Conservation (phyloP, 2,329 filamentous ascomycete species). For the Cordyceps fumosorosea region DNA sequence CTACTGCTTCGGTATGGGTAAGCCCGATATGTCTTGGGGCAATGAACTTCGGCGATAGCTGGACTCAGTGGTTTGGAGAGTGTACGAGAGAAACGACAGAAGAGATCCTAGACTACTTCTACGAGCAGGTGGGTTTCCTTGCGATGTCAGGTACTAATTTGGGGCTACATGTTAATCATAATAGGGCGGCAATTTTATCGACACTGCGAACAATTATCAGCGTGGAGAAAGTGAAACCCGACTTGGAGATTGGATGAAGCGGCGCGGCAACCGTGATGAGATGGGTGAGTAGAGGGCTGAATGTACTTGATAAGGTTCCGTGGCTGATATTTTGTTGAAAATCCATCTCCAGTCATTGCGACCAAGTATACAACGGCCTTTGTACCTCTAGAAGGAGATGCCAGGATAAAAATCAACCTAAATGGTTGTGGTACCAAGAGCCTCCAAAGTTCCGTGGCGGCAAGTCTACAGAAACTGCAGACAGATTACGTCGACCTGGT, state of each 20-base stretch:
- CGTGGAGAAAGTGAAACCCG: slow-evolving; percentile 54
- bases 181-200: slow-evolving; percentile 60
- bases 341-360: slow-evolving; percentile 45
- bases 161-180: neutral
- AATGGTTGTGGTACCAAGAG: slow-evolving; percentile 58
- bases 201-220: slow-evolving; percentile 65
- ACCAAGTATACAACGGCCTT: slow-evolving; percentile 63
- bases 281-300: slow-evolving; percentile 30
- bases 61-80: slow-evolving; percentile 51
- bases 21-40: slow-evolving; percentile 59
- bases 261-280: slow-evolving; percentile 56
- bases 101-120: slow-evolving; percentile 60
- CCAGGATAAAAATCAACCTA: slow-evolving; percentile 44
- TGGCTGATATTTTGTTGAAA: neutral
- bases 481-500: slow-evolving; percentile 64
- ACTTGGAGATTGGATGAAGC: slow-evolving; percentile 66
- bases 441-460: slow-evolving; percentile 47
- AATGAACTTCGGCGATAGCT: slow-evolving; percentile 59
- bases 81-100: slow-evolving; percentile 58
- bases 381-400: slow-evolving; percentile 26
- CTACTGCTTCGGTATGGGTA: slow-evolving; percentile 59
- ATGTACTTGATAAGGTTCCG: too few relatives aligned
- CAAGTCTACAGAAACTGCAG: slow-evolving; percentile 53
- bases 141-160: neutral
- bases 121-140: slow-evolving; percentile 38